Base-by-base conservation (phyloP, 176 grass and related monocot genomes). In the Poa pratensis region DNA sequence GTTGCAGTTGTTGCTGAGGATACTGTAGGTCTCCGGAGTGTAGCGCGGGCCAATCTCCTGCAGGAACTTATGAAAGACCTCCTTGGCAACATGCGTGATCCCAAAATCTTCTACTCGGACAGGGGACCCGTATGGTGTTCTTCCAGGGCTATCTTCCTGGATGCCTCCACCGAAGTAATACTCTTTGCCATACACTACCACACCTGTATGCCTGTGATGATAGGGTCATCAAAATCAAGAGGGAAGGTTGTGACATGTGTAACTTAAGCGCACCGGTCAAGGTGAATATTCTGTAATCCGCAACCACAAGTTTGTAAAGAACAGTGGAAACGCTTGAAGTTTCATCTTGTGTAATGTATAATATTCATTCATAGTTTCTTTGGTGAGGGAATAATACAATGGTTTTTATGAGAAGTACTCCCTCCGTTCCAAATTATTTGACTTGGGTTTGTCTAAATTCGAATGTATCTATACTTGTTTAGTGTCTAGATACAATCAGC, bases 131-230 rank as follows among this genome's bases (percentile, higher is more conserved):
- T 90, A 98, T 0, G 87, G 91, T 9, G 93, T 98, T 74, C 37
- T 91, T 52, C 91, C 91, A 6, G 87, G 91, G 1, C 51, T 80
- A 67, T 86, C 93, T 14, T 85, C 73, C 59, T 92, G 95, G 75
- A 98, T 95, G 83, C 95, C 95, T 9, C 86, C 87, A 15, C 90
- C 93, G 12, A 93, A 95, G 73, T 92, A 98, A 67, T 95, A 98
- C 57, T 98, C 93, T 13, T 50, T 86, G 28, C 85, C 95, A 73
- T 98, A 93, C 7, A 95, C 89, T 9, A 98, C 95, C 28, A 95
- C 57, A 3, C 95, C 91, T 52, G 93, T 95, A 26, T 98, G 95
- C 95, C 95, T 95, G 89, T 72, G 75, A 84, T 43, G 24, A 14
- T 51, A 43, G 9, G 1, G 0, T 70, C 3, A 5, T 15, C 3